A percentile compares a stretch with the other conserved stretches of the same genome.
These are phyloP conservation scores for Phoenix dactylifera DNA, from an alignment of 176 grass and related monocot species.

Conservation along the genomic window DNA sequence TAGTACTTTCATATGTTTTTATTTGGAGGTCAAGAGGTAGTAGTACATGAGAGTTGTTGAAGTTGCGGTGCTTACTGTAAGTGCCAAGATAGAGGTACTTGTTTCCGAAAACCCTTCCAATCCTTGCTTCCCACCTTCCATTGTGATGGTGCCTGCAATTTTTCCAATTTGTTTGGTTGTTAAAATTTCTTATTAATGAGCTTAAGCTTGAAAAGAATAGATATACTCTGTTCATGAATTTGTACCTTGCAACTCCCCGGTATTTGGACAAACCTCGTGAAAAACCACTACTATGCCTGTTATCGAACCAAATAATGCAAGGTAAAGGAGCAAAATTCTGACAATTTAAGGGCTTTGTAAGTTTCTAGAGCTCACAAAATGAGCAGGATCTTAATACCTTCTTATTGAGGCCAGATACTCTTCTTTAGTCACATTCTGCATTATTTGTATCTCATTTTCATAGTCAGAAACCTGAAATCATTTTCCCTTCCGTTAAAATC, in stretches of 20 bases:
- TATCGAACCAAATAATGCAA: not conserved
- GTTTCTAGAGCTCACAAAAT: not conserved
- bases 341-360: not conserved
- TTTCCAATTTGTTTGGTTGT: not conserved
- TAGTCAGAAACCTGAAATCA: constrained; percentile 39
- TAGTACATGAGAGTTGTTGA: not conserved
- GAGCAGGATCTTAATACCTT: constrained; percentile 24
- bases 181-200: too few relatives aligned
- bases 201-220: too few relatives aligned
- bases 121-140: constrained; percentile 57
- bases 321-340: not conserved
- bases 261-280: constrained; percentile 70
- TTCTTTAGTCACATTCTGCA: constrained; percentile 53
- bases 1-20: too few relatives aligned
- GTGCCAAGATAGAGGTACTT: constrained; percentile 79
- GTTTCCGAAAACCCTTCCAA: constrained; percentile 64
- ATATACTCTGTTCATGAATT: not conserved
- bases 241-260: constrained; percentile 58
- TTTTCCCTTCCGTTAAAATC: too few relatives aligned
- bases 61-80: constrained; percentile 26
- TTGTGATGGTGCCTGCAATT: constrained; percentile 61
- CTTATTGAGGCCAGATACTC: constrained; percentile 65
- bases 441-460: constrained; percentile 54
- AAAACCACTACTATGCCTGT: constrained; percentile 68
- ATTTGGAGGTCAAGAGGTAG: too few relatives aligned